These are phyloP conservation scores for Boletus subcaerulescens DNA, from an alignment of 768 basidiomycete genomes.

Conservation along the genomic window DNA sequence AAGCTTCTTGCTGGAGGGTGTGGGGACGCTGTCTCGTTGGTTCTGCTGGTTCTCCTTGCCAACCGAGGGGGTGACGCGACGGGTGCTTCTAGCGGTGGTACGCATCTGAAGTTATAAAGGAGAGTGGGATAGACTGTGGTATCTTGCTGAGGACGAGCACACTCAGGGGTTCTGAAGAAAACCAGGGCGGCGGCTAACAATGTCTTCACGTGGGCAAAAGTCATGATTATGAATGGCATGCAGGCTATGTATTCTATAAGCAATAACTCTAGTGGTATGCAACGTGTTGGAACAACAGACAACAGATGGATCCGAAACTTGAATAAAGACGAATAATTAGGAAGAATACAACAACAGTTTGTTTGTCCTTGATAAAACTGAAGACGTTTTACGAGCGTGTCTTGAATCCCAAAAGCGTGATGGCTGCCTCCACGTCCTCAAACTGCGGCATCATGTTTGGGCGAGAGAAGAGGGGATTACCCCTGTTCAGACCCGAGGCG, in stretches of 20 bases:
- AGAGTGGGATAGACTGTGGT: conserved; percentile 25
- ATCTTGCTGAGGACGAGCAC: not conserved
- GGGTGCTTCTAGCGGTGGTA: conserved; percentile 26
- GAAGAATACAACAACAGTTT: conserved; percentile 14
- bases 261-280: not conserved
- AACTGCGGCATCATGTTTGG: conserved; percentile 14
- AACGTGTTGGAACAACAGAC: conserved; percentile 11
- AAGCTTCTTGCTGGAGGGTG: conserved; percentile 21
- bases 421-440: conserved; percentile 37
- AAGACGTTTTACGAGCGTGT: conserved; percentile 7
- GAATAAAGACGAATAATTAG: conserved; percentile 33
- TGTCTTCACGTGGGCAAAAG: conserved; percentile 19
- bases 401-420: conserved; percentile 36
- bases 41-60: conserved; percentile 18
- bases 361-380: not conserved
- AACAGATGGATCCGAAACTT: not conserved
- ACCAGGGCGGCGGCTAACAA: conserved; percentile 22
- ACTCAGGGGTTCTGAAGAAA: not conserved
- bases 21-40: not conserved
- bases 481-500: not conserved
- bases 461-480: not conserved
- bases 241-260: no score
- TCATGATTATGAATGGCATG: no score
- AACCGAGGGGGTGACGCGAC: conserved; percentile 12
- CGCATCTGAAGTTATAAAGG: conserved; percentile 25